Evolutionary conservation across 2,329 filamentous ascomycete genomes (phyloP), one percentile per base, ranked within the genome.

Genomic region (Sporothrix euskadiensis): DNA sequence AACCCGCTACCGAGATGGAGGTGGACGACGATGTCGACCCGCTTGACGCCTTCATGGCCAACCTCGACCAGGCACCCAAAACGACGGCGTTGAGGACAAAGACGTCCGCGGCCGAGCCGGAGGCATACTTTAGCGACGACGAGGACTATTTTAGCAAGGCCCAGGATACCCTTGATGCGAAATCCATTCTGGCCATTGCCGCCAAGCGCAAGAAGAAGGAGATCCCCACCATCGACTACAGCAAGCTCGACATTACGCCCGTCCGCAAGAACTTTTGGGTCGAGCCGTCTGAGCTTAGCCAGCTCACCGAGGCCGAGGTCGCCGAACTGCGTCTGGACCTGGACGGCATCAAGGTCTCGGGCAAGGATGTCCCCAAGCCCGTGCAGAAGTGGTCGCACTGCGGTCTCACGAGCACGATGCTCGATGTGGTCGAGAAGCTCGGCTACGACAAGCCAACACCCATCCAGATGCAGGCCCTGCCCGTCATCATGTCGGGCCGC

Each of bases 321-420:
- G 88, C 90, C 59, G 92, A 92, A 76, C 82, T 99, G 72, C 90
- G 96, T 66, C 84, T 95, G 74, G 94, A 98, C 80, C 86, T 99
- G 41, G 96, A 98, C 80, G 95, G 94, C 66, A 98, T 99, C 83
- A 98, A 97, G 80, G 93, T 98, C 57, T 90, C 91, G 74, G 94
- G 94, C 75, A 90, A 94, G 77, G 89, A 97, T 78, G 90, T 97
- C 4, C 96, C 96, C 1, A 97, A 94, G 78, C 96, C 96, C 4
- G 94, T 99, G 10, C 92, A 94, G 79, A 98, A 97, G 82, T 99
- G 94, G 93, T 94, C 95, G 0, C 95, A 98, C 79, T 97, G 94
- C 80, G 96, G 96, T 65, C 87, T 98, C 69, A 94, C 94, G 19
- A 89, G 93, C 41, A 93, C 94, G 78, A 94, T 94, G 7, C 84